Percentiles rank a stretch among this genome's conserved stretches.
Conservation (phyloP, 2,329 filamentous ascomycete genomes). For the Cladophialophora chaetospira region DNA sequence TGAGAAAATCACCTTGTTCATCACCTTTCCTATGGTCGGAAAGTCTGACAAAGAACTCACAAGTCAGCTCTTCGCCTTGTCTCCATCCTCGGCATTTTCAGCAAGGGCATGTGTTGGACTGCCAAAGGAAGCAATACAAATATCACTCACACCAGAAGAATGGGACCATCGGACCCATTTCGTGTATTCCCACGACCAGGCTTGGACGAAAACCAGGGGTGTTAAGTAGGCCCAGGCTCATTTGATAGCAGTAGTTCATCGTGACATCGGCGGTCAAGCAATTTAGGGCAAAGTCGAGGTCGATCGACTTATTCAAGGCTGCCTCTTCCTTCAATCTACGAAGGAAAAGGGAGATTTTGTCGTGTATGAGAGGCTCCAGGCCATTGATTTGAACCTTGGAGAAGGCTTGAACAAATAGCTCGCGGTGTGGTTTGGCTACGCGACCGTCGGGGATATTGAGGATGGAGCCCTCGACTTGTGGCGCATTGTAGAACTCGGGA, state of each 20-base stretch:
- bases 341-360: constrained; percentile 30
- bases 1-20: constrained; percentile 15
- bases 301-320: background rate
- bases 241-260: constrained; percentile 23
- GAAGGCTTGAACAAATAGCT: constrained; percentile 37
- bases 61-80: background rate
- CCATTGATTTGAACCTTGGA: constrained; percentile 34
- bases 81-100: too few relatives aligned
- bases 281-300: constrained; percentile 16
- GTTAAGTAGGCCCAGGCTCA: constrained; percentile 17
- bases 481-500: constrained; percentile 18
- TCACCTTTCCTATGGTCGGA: constrained; percentile 3
- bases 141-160: constrained; percentile 16
- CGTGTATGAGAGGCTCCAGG: constrained; percentile 34
- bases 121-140: background rate
- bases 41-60: background rate
- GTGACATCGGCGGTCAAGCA: constrained; percentile 14
- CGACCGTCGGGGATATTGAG: constrained; percentile 9
- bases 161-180: constrained; percentile 10
- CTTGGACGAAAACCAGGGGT: constrained; percentile 8
- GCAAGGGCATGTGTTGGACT: background rate
- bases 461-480: constrained; percentile 16
- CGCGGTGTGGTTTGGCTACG: constrained; percentile 17
- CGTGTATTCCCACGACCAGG: constrained; percentile 12
- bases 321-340: constrained; percentile 6